Evolutionary conservation across 2,329 filamentous ascomycete species (phyloP), one percentile per base, ranked within the genome.

Genomic region (Sclerotinia nivalis): DNA sequence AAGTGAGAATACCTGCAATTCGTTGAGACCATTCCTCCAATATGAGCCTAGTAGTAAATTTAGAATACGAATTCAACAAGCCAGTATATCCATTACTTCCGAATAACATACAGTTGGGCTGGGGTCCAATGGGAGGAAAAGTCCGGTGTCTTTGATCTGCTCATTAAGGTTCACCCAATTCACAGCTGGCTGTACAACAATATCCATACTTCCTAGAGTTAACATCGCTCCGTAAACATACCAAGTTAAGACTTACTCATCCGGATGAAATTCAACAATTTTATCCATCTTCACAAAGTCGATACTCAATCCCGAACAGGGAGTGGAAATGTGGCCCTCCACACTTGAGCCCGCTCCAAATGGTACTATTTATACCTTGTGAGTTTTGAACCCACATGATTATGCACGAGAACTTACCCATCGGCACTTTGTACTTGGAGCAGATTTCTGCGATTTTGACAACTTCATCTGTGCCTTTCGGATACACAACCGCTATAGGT

Each of bases 41-140:
- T 92, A 80, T 90, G 91, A 20, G 91, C 91, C 68, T 70, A 40
- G 15, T 25, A 37, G 2, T n/a, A 18, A 18, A 43, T 43, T 67
- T 49, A 67, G 62, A 50, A 31, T 3, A n/a, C 6, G 5, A 25
- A 4, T 31, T 22, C 12, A 31, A n/a, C 15, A 40, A 65, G 0
- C 3, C 1, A 43, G 22, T 4, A 15, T 7, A 31, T 18, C 25
- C 18, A 25, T 13, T 34, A 25, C 12, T n/a, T 34, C 0, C 22
- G n/a, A n/a, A 28, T 22, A 20, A 60, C 68, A 31, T n/a, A 60
- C 62, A 73, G 83, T 86, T 64, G 87, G 87, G 70, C 72, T 80
- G 15, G 94, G 94, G 76, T 97, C 94, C 6, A 96, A 88, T 1
- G 93, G 94, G 78, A 97, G 96, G 81, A 97, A 97, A 2, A 97